Evolutionary conservation across 139 green algal species (phyloP), one percentile per base, ranked within the genome.

Genomic region (Micractinium conductrix): DNA sequence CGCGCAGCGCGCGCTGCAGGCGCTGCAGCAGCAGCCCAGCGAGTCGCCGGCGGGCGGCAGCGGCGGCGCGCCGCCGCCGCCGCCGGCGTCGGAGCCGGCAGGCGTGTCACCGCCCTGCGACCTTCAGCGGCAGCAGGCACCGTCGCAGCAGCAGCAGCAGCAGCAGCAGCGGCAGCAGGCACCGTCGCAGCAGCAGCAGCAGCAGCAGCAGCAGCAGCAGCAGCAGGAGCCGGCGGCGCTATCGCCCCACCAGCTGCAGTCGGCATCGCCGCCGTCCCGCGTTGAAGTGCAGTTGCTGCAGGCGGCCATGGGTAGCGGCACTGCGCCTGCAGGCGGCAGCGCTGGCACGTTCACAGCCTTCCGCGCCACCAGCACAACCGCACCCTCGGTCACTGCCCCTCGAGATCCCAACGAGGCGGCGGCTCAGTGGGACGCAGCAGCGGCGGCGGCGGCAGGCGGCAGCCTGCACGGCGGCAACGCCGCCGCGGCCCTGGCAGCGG

Each of bases 141-240:
- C n/a, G n/a, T n/a, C 37, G 9, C 33, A 55, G 75, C 35, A 24
- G 35, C 35, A 40, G 74, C 75, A 81, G 48, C 74, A 70, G 74
- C 19, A 12, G 14, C 35, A 40, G 63, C 33, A 45, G 43, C 10
- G 7, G 21, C 26, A 65, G 63, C 43, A 48, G 35, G 42, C 35
- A 6, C 44, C 2, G 3, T 2, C 19, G 12, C 42, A 67, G n/a
- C 63, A 74, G 44, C 65, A 84, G 79, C 63, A 45, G 62, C 62
- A 44, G 78, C 60, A 74, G 78, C 75, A 55, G 48, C 74, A 4
- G n/a, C 48, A 10, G 45, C 65, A 84, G 45, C 44, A 84, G 79
- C 45, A n/a, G 44, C 45, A 69, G 44, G 28, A 38, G 30, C 38
- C n/a, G n/a, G n/a, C n/a, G n/a, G n/a, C n/a, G n/a, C n/a, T n/a